phyloP scores from a whole-genome alignment of 2,329 filamentous ascomycete genomes.

The Penicillium sp. region DNA sequence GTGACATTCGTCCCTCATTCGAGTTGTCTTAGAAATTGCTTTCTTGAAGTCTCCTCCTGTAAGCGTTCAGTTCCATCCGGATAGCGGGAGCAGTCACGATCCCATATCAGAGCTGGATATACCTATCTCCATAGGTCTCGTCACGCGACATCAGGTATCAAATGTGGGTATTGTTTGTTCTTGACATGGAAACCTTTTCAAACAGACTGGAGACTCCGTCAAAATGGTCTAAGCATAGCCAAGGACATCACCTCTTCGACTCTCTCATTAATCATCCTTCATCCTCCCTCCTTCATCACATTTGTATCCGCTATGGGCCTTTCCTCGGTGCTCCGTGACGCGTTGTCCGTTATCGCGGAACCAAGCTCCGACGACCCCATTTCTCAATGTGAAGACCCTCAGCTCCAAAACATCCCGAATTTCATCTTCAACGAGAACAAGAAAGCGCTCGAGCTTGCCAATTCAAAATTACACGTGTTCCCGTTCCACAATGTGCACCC shows the following conservation, averaged over 20 bases:
- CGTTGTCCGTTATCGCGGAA: constrained; percentile 29
- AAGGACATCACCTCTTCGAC: not conserved
- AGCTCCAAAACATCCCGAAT: constrained; percentile 11
- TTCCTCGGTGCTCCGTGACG: constrained; percentile 19
- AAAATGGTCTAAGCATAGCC: not conserved
- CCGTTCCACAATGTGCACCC: constrained; percentile 55
- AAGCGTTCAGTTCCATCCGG: too few species aligned
- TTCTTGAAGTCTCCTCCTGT: not conserved
- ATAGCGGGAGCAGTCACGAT: too few species aligned
- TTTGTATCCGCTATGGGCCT: constrained; percentile 21
- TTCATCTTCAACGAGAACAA: constrained; percentile 35
- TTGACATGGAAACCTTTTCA: not conserved
- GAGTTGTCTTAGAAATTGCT: not conserved
- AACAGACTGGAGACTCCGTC: not conserved
- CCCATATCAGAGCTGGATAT: too few species aligned
- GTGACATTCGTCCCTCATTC: too few species aligned
- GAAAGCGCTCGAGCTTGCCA: constrained; percentile 48
- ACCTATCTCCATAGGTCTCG: too few species aligned
- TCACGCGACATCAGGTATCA: not conserved
- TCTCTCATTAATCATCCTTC: not conserved
- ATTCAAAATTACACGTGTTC: constrained; percentile 53
- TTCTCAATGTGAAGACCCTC: constrained; percentile 31
- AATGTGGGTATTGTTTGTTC: not conserved
- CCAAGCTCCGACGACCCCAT: constrained; percentile 37
- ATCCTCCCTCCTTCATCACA: not conserved